These are phyloP conservation scores for Lactifluus volemus DNA, from an alignment of 768 basidiomycete genomes.

Conservation along the genomic window DNA sequence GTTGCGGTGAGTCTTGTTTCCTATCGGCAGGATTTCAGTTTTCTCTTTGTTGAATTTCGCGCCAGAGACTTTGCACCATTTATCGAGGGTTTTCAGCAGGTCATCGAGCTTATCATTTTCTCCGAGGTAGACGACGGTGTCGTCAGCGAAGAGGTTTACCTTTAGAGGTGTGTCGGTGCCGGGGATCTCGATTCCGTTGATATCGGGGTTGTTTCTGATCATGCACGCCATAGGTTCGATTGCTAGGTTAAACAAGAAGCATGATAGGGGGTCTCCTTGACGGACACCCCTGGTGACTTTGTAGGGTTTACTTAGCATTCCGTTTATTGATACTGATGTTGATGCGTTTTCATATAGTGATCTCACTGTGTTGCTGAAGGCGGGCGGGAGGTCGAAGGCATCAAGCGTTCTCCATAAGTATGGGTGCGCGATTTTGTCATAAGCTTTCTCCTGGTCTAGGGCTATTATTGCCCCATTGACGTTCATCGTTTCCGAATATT, in stretches of 20 bases:
- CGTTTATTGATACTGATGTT: neutral
- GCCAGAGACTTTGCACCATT: conserved; percentile 21
- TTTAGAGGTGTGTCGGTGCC: neutral
- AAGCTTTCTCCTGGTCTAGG: neutral
- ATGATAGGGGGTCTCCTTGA: conserved; percentile 6
- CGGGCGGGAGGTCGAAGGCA: neutral
- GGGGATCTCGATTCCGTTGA: neutral
- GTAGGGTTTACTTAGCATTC: neutral
- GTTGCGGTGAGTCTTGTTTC: conserved; percentile 17
- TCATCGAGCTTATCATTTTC: too few relatives aligned
- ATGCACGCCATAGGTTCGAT: neutral
- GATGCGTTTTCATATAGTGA: neutral
- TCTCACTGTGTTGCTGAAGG: neutral
- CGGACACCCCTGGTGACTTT: neutral
- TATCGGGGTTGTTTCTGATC: neutral
- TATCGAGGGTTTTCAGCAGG: too few relatives aligned
- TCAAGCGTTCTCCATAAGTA: neutral
- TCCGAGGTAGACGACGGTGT: neutral
- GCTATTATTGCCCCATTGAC: neutral
- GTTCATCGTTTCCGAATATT: neutral
- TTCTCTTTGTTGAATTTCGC: conserved; percentile 31
- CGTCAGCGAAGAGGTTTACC: neutral
- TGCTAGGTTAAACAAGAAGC: neutral
- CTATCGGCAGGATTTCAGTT: conserved; percentile 32
- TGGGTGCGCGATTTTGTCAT: neutral